A percentile compares a stretch with the other conserved stretches of the same genome.
phyloP scores from a whole-genome alignment of 2,329 filamentous ascomycete genomes.

The Penicillium expansum region DNA sequence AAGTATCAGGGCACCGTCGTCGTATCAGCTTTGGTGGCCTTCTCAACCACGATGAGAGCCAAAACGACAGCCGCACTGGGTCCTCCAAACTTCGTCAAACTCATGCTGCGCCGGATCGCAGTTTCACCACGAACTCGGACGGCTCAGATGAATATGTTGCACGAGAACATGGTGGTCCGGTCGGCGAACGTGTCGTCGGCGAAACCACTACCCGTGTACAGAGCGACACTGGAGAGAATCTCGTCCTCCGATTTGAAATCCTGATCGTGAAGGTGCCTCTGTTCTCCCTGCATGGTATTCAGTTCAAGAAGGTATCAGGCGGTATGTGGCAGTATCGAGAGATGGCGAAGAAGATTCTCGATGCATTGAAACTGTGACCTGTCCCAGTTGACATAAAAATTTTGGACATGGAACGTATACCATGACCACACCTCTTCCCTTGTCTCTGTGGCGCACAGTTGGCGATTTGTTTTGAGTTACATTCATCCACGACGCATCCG shows the following conservation, averaged over 20 bases:
- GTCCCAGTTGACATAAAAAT: conserved; percentile 4
- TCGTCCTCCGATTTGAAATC: conserved; percentile 89
- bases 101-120: conserved; percentile 58
- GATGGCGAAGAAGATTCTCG: conserved; percentile 93
- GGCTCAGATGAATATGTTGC: conserved; percentile 72
- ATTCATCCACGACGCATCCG: conserved; percentile 27
- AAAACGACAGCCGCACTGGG: conserved; percentile 57
- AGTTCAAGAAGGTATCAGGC: conserved; percentile 94
- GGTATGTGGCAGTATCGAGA: conserved; percentile 99
- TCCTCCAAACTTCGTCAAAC: conserved; percentile 44
- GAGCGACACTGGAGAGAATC: conserved; percentile 78
- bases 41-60: conserved; percentile 64
- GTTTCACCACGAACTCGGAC: conserved; percentile 81
- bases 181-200: conserved; percentile 63
- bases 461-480: conserved; percentile 13
- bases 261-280: conserved; percentile 96
- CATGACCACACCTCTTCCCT: neutral
- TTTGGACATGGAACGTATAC: neutral
- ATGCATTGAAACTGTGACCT: conserved; percentile 72
- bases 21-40: conserved; percentile 82
- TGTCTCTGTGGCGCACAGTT: conserved; percentile 2
- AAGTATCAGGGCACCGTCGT: conserved; percentile 59
- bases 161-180: conserved; percentile 39
- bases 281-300: conserved; percentile 87
- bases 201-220: conserved; percentile 92